phyloP scores from a whole-genome alignment of 1,139 yeast species.

The Magnusiomyces paraingens region DNA sequence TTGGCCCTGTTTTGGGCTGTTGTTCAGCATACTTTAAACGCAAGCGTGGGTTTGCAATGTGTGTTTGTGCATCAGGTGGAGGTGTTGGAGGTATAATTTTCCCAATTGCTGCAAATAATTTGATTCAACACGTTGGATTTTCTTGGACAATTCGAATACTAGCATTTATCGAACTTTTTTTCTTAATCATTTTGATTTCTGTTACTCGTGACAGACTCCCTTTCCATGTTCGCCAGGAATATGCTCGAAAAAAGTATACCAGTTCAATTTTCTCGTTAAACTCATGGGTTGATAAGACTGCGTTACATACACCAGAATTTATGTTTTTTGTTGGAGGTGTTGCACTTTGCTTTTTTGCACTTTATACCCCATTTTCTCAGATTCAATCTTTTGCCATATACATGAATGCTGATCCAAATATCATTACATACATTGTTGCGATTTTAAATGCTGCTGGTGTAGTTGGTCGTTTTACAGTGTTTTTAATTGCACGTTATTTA shows the following conservation, averaged over 20 bases:
- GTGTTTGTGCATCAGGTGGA: slow-evolving; percentile 51
- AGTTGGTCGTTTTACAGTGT: slow-evolving; percentile 12
- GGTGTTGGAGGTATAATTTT: slow-evolving; percentile 53
- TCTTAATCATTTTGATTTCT: slow-evolving; percentile 3
- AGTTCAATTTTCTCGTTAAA: slow-evolving; percentile 6
- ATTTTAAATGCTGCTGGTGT: slow-evolving; percentile 9
- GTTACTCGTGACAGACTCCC: slow-evolving; percentile 13
- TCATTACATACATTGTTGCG: slow-evolving; percentile 11
- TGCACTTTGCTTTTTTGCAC: slow-evolving; percentile 11
- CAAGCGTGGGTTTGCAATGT: slow-evolving; percentile 48
- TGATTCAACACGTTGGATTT: slow-evolving; percentile 39
- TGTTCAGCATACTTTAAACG: slow-evolving; percentile 35
- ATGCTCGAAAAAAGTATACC: neutral
- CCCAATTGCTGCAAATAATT: slow-evolving; percentile 35
- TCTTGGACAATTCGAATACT: slow-evolving; percentile 43
- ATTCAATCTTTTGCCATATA: slow-evolving; percentile 13
- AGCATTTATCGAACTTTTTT: slow-evolving; percentile 20
- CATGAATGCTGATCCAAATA: neutral
- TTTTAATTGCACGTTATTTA: slow-evolving; percentile 5
- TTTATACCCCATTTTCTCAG: slow-evolving; percentile 11
- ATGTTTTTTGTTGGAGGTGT: slow-evolving; percentile 11
- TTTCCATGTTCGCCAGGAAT: neutral
- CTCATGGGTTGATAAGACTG: slow-evolving; percentile 12
- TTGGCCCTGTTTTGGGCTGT: slow-evolving; percentile 15
- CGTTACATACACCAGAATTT: slow-evolving; percentile 13